Evolutionary conservation across 1,284 basidiomycete species (phyloP), one percentile per base, ranked within the genome.

Genomic region (Austropuccinia psidii): DNA sequence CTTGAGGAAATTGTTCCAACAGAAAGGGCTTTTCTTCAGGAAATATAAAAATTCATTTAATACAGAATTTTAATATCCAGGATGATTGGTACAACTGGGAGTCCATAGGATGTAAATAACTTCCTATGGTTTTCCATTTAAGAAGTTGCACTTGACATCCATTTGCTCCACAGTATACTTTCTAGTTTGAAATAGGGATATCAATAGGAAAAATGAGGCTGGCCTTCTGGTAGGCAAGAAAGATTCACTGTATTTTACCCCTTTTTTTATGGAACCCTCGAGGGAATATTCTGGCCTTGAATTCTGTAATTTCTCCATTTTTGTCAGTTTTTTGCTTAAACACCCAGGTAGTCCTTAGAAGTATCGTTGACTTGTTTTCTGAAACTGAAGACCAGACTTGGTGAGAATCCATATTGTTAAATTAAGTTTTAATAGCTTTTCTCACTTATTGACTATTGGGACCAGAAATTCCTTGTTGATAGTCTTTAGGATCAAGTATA

Each of bases 291-390:
- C 31, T 24, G 17, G 64, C 45, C 37, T 66, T 66, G 21, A 35
- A 66, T 66, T 54, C 37, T 21, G 49, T 35, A 5, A 52, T 17
- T 21, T 66, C 52, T 9, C 64, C 47, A 27, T 66, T 35, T 24
- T 39, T 27, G 27, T 66, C 24, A 19, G 52, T 52, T 21, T 67
- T 67, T 11, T 24, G 2, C 29, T 24, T 39, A 35, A 67, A 67
- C 2, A 55, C 65, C 65, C 65, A 67, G 5, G 37, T 43, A 27
- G 65, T 67, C 2, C 39, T 27, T 19, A 67, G 65, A 35, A 49
- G 37, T 9, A 11, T 15, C 9, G 9, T 52, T 15, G 39, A 4
- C 19, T 8, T n/a, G 7, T 29, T 17, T 31, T 15, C 11, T 9
- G 15, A 15, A 24, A 9, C 19, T 5, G 21, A 6, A 5, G 6